These are phyloP conservation scores for Kalaharituber pfeilii DNA, from an alignment of 2,329 filamentous ascomycete species.

Conservation along the genomic window DNA sequence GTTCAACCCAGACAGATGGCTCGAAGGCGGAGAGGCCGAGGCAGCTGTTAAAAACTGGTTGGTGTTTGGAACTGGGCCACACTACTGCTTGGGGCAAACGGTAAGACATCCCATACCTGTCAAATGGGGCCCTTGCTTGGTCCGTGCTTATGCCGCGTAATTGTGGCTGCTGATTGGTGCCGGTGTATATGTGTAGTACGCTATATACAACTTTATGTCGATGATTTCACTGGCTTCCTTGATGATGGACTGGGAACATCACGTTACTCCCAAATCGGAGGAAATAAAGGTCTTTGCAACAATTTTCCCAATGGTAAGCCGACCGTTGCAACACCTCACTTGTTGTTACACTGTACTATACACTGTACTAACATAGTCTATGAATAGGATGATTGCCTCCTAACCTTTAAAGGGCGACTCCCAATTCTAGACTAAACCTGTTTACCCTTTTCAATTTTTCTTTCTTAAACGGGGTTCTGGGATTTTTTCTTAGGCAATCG, in stretches of 20 bases:
- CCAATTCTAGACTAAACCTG: constrained; percentile 6
- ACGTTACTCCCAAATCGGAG: constrained; percentile 66
- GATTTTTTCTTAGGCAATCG: too few species aligned
- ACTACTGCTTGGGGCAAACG: constrained; percentile 88
- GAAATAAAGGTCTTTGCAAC: constrained; percentile 97
- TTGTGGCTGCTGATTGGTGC: not conserved
- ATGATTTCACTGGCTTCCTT: constrained; percentile 83
- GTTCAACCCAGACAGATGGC: constrained; percentile 85
- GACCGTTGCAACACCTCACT: constrained; percentile 3
- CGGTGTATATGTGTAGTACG: constrained; percentile 38
- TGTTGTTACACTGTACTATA: constrained; percentile 10
- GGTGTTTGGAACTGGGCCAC: constrained; percentile 86
- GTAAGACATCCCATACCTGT: constrained; percentile 10
- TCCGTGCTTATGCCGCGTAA: not conserved
- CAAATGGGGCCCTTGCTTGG: not conserved
- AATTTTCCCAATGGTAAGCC: constrained; percentile 81
- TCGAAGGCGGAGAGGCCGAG: constrained; percentile 71
- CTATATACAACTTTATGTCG: constrained; percentile 69
- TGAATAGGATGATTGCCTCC: constrained; percentile 59
- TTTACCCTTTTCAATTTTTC: constrained; percentile 5
- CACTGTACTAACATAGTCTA: constrained; percentile 17
- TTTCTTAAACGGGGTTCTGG: constrained; percentile 7
- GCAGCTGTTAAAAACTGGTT: constrained; percentile 84
- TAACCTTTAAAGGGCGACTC: constrained; percentile 41
- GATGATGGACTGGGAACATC: constrained; percentile 76